Evolutionary conservation across 2,329 filamentous ascomycete genomes (phyloP).

Genomic region (Hypocreales sp.): DNA sequence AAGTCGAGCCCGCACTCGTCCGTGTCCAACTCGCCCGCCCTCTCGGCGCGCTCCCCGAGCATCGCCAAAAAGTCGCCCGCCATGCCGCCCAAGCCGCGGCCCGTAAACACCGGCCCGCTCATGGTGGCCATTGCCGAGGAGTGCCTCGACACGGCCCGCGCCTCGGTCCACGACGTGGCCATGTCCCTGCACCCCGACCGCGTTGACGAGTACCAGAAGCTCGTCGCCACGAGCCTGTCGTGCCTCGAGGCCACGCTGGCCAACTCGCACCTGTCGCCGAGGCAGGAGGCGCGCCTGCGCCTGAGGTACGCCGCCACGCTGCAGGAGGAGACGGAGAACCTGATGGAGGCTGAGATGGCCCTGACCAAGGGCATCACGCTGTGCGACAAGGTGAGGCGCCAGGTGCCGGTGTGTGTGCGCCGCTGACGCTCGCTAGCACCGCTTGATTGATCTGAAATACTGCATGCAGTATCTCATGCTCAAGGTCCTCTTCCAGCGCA

Average conservation of each 20-base stretch:
- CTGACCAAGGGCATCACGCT: constrained; percentile 56
- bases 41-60: constrained; percentile 22
- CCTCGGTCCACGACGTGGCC: constrained; percentile 29
- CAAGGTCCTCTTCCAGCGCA: constrained; percentile 55
- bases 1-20: constrained; percentile 23
- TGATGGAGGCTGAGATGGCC: constrained; percentile 56
- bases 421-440: constrained; percentile 14
- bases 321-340: constrained; percentile 62
- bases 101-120: constrained; percentile 38
- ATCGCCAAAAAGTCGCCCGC: constrained; percentile 27
- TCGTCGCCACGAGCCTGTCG: constrained; percentile 56
- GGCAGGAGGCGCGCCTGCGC: constrained; percentile 52
- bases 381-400: constrained; percentile 41
- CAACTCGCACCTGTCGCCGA: constrained; percentile 42
- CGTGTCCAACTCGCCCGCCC: constrained; percentile 24
- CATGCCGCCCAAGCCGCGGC: constrained; percentile 21
- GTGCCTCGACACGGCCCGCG: constrained; percentile 52
- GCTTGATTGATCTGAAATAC: constrained; percentile 51
- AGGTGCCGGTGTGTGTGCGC: too few relatives aligned
- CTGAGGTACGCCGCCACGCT: constrained; percentile 58
- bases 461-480: constrained; percentile 60
- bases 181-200: constrained; percentile 22
- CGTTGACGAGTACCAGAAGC: constrained; percentile 51
- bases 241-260: constrained; percentile 58
- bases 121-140: constrained; percentile 62